phyloP scores from a whole-genome alignment of 352 stramenopile species.

The Phytophthora multivora region DNA sequence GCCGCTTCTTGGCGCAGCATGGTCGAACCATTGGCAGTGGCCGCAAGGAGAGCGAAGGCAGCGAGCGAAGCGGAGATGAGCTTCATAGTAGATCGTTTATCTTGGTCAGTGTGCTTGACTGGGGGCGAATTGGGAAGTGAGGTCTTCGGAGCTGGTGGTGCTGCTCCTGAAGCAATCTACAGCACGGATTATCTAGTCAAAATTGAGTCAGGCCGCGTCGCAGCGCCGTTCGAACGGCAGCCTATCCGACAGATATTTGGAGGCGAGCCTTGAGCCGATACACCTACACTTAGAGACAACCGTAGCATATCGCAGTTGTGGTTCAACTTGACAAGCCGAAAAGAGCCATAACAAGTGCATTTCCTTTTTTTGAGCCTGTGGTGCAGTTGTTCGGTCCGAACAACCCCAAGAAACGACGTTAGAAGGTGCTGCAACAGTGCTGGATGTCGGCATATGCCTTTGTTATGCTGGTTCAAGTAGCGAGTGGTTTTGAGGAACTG shows the following conservation, averaged over 20 bases:
- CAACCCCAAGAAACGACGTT: conserved; percentile 4
- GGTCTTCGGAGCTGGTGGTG: not conserved
- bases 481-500: not conserved
- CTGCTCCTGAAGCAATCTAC: not conserved
- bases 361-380: not conserved
- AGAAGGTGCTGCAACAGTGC: not conserved
- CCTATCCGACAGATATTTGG: too few relatives aligned
- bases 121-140: conserved; percentile 16
- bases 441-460: too few relatives aligned
- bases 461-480: not conserved
- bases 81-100: conserved; percentile 20
- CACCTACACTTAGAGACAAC: not conserved
- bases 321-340: not conserved
- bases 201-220: not conserved
- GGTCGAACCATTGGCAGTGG: conserved; percentile 6
- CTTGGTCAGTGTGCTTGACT: conserved; percentile 4
- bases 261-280: not conserved
- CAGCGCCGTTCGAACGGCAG: too few relatives aligned
- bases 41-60: conserved; percentile 14
- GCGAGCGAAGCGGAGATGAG: conserved; percentile 14
- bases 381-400: not conserved
- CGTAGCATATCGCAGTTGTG: not conserved
- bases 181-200: not conserved
- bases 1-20: conserved; percentile 26
- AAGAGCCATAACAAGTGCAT: not conserved